A percentile compares a stretch with the other conserved stretches of the same genome.
Evolutionary conservation across 2,329 filamentous ascomycete species (phyloP).

Genomic region (Phyllosticta capitalensis): DNA sequence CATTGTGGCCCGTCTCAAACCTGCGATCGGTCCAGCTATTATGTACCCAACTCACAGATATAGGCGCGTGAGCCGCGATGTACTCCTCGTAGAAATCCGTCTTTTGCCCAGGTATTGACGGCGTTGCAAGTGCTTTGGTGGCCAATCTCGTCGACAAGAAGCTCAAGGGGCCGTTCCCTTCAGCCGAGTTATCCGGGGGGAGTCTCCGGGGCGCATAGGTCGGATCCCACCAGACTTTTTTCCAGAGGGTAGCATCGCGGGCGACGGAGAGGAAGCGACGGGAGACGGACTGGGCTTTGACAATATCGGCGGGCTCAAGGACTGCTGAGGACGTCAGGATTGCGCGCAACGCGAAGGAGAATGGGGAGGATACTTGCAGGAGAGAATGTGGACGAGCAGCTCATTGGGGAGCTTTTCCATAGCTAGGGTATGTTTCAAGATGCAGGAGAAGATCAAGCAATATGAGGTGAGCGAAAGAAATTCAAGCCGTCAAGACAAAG

Average conservation of each 20-base stretch:
- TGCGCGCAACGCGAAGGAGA: neutral
- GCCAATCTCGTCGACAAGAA: constrained; percentile 18
- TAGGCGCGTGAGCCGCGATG: constrained; percentile 66
- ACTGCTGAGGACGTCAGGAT: constrained; percentile 33
- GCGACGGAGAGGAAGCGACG: constrained; percentile 55
- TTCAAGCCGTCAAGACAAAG: too few species aligned
- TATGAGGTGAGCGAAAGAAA: neutral
- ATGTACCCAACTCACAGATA: constrained; percentile 70
- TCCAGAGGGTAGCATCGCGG: constrained; percentile 71
- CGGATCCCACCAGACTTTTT: constrained; percentile 57
- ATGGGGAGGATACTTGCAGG: constrained; percentile 24
- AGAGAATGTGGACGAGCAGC: constrained; percentile 34
- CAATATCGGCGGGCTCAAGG: constrained; percentile 55
- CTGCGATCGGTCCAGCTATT: constrained; percentile 39
- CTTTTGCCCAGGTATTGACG: constrained; percentile 56
- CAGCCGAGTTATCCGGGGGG: constrained; percentile 44
- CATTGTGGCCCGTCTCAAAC: neutral
- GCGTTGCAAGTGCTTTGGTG: constrained; percentile 59
- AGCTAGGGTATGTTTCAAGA: neutral
- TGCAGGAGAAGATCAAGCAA: neutral
- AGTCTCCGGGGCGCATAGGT: constrained; percentile 56
- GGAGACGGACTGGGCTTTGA: constrained; percentile 60
- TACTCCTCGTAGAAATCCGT: constrained; percentile 86
- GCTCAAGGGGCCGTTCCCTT: constrained; percentile 19
- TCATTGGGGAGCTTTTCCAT: constrained; percentile 25